A percentile compares a stretch with the other conserved stretches of the same genome.
Evolutionary conservation across 1,139 yeast species (phyloP).

Genomic region (Geotrichum australiense): DNA sequence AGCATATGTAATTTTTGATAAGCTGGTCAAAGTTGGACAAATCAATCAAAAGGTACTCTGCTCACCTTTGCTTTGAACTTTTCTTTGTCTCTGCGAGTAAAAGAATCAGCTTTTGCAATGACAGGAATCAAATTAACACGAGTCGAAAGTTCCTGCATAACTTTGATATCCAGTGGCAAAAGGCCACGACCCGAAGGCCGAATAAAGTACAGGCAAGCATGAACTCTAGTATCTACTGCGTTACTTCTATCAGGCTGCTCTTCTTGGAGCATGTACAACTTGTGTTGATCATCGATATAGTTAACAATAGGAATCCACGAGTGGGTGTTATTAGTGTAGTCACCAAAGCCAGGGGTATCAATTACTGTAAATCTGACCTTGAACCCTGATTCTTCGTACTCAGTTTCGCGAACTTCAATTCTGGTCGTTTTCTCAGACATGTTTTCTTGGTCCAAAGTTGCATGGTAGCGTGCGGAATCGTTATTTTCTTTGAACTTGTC

Average conservation of each 20-base stretch:
- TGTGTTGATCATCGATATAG: constrained; percentile 56
- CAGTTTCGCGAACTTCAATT: constrained; percentile 38
- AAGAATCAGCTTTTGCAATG: constrained; percentile 66
- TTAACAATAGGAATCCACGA: constrained; percentile 54
- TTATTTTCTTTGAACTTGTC: constrained; percentile 40
- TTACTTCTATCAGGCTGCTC: constrained; percentile 59
- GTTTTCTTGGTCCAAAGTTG: constrained; percentile 28
- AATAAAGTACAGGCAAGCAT: constrained; percentile 69
- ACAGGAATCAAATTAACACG: constrained; percentile 73
- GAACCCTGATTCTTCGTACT: constrained; percentile 47
- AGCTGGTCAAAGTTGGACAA: background rate
- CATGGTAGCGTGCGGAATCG: constrained; percentile 6
- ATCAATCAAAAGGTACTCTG: no score
- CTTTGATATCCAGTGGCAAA: constrained; percentile 52
- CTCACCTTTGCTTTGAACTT: constrained; percentile 37
- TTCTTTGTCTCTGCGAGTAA: constrained; percentile 38
- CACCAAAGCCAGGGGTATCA: constrained; percentile 79
- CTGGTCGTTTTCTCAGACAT: constrained; percentile 34
- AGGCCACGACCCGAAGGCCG: constrained; percentile 49
- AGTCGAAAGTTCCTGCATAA: constrained; percentile 59
- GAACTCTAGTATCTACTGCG: constrained; percentile 55
- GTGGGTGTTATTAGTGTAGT: constrained; percentile 51
- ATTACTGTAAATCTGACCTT: constrained; percentile 48
- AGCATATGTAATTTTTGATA: background rate
- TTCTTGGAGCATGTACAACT: constrained; percentile 53